Base-by-base conservation (phyloP, 1,284 basidiomycete genomes). In the Puccinia horiana region DNA sequence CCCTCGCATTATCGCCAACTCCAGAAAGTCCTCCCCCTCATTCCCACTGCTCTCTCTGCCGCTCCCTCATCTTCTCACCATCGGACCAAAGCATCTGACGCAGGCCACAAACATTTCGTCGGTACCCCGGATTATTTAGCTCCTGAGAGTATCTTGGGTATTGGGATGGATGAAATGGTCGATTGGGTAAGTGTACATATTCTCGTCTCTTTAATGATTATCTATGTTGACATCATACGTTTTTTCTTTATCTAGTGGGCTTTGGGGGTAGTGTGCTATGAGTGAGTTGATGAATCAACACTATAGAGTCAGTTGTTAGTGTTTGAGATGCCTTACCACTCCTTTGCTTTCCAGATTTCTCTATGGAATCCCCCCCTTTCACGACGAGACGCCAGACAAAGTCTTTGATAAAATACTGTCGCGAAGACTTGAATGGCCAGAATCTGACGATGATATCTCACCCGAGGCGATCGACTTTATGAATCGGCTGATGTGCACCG, bases 391-490 rank as follows among this genome's bases (percentile, higher is more conserved):
- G 12, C 96, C 96, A 0, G 95, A 98, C 87, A 94, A 94, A 88
- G 96, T 99, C 5, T 99, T 99, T 86, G 96, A 98, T 88, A 99
- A 98, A 87, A 98, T 99, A 85, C 90, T 99, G 23, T 98, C 96
- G n/a, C 92, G 96, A 18, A 92, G 93, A 58, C 91, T 99, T 86
- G 92, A 96, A 84, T 99, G 96, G 96, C 85, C 85, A 73, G 85
- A 86, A 70, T 61, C 79, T 32, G 83, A 84, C 37, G 83, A 83
- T 69, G 79, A 80, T 65, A 91, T 94, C 84, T 94, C 94, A 9
- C 90, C 91, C 1, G 94, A 96, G 85, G 94, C 94, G 23, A 91
- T 91, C 75, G 94, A 98, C 87, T 93, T 99, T 85, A 98, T 99
- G 91, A 91, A 93, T 85, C 89, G 92, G 32, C 90, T 99, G 52